These are phyloP conservation scores for Fusarium buharicum DNA, from an alignment of 2,329 filamentous ascomycete species.

Conservation along the genomic window DNA sequence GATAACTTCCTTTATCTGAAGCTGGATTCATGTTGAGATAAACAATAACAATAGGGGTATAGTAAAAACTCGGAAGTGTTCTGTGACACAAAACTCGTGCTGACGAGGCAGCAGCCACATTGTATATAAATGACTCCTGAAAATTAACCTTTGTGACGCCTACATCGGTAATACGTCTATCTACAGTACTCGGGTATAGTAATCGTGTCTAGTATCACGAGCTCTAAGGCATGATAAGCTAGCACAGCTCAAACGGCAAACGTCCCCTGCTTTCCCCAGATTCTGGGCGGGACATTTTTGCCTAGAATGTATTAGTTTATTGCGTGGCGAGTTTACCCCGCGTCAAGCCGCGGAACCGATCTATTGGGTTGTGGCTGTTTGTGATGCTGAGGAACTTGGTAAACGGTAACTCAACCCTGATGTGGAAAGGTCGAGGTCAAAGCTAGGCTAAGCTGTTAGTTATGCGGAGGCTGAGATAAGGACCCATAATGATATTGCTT, in stretches of 20 bases:
- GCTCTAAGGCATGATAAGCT: conserved; percentile 8
- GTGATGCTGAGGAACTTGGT: background rate
- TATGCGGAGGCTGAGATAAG: conserved; percentile 19
- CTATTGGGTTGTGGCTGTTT: conserved; percentile 12
- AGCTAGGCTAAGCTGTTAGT: background rate
- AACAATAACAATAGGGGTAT: background rate
- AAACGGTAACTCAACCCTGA: conserved; percentile 34
- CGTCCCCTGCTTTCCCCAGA: conserved; percentile 26
- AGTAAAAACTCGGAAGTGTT: background rate
- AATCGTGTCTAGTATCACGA: conserved; percentile 20
- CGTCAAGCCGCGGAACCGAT: conserved; percentile 9
- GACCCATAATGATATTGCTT: background rate
- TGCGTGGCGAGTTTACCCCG: conserved; percentile 16
- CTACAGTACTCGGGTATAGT: background rate
- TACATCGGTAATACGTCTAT: conserved; percentile 4
- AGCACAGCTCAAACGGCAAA: background rate
- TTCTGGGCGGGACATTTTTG: conserved; percentile 32
- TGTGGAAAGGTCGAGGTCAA: conserved; percentile 17
- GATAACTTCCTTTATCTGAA: conserved; percentile 32
- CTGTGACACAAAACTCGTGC: background rate
- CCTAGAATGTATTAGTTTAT: conserved; percentile 29
- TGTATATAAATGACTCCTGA: conserved; percentile 27
- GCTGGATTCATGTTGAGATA: conserved; percentile 8
- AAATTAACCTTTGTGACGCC: conserved; percentile 12
- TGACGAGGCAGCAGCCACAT: background rate